Percentiles rank a stretch among this genome's conserved stretches.
Conservation (phyloP, 352 stramenopile species). For the Phytophthora sojae region DNA sequence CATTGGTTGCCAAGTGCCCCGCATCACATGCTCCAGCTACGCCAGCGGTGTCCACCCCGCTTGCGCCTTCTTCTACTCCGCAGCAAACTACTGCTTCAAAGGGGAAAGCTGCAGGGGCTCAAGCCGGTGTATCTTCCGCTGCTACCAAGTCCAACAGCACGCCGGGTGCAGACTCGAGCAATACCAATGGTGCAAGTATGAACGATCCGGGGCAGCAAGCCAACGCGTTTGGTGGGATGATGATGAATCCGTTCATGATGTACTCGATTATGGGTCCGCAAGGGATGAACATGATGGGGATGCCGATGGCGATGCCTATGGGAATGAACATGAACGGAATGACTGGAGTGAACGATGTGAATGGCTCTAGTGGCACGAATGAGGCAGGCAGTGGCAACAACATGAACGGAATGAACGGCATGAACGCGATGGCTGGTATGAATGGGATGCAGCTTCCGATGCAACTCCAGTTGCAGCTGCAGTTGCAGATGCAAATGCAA, state of each 20-base stretch:
- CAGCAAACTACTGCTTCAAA: constrained; percentile 10
- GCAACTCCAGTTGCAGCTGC: constrained; percentile 47
- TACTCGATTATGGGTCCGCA: constrained; percentile 78
- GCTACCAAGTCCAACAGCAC: constrained; percentile 13
- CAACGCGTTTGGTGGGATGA: constrained; percentile 56
- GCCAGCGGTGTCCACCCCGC: not conserved
- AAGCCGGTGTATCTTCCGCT: constrained; percentile 3
- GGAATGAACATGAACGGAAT: constrained; percentile 40
- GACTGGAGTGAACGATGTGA: constrained; percentile 16
- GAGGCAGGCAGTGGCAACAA: constrained; percentile 10
- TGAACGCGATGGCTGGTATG: constrained; percentile 34
- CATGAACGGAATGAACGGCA: constrained; percentile 19
- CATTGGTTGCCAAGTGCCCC: constrained; percentile 42
- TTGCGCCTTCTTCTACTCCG: constrained; percentile 6
- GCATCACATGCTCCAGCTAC: not conserved
- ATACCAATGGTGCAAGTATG: constrained; percentile 17
- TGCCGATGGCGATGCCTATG: constrained; percentile 66
- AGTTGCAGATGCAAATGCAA: constrained; percentile 45
- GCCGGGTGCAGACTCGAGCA: constrained; percentile 7
- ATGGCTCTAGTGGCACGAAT: constrained; percentile 12
- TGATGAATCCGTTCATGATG: constrained; percentile 89
- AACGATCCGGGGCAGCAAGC: constrained; percentile 25
- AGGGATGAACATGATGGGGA: constrained; percentile 54
- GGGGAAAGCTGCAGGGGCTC: constrained; percentile 10
- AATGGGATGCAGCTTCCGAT: constrained; percentile 43